These are phyloP conservation scores for Aquilaria sinensis DNA, from an alignment of 345 rosid genomes.

Conservation along the genomic window DNA sequence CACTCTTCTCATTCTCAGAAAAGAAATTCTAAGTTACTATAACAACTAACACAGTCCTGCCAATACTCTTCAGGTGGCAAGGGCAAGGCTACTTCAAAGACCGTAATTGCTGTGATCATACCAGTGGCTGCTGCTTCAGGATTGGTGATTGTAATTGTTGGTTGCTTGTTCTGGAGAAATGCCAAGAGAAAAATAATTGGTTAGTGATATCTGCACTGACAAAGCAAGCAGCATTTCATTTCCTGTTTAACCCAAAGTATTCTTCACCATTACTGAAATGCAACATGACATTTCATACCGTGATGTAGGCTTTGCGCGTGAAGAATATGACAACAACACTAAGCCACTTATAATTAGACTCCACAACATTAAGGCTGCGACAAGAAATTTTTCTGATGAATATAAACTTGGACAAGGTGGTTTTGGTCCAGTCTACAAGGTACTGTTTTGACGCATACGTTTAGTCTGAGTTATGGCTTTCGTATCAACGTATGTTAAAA, in stretches of 20 bases:
- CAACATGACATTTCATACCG: background rate
- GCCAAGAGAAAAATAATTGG: slow-evolving; percentile 12
- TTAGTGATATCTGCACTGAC: background rate
- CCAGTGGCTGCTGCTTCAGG: slow-evolving; percentile 11
- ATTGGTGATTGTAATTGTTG: slow-evolving; percentile 1
- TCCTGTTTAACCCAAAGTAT: no score
- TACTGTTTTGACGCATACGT: no score
- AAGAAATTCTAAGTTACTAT: background rate
- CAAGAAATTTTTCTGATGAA: slow-evolving; percentile 25
- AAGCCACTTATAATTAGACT: slow-evolving; percentile 27
- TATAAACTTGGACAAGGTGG: slow-evolving; percentile 41
- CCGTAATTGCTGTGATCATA: slow-evolving; percentile 11
- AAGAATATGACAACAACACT: slow-evolving; percentile 7
- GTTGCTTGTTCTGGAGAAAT: slow-evolving; percentile 22
- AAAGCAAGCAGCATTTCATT: no score
- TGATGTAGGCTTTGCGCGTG: slow-evolving; percentile 14
- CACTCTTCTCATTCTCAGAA: background rate
- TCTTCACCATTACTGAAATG: no score
- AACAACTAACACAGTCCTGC: background rate
- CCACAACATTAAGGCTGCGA: slow-evolving; percentile 25
- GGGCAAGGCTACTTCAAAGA: slow-evolving; percentile 12
- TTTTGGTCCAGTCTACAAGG: slow-evolving; percentile 28
- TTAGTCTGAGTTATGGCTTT: no score
- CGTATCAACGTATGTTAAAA: no score
- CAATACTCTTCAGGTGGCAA: slow-evolving; percentile 13